A percentile compares a stretch with the other conserved stretches of the same genome.
phyloP scores from a whole-genome alignment of 345 rosid genomes.

The Salix koriyanagi region DNA sequence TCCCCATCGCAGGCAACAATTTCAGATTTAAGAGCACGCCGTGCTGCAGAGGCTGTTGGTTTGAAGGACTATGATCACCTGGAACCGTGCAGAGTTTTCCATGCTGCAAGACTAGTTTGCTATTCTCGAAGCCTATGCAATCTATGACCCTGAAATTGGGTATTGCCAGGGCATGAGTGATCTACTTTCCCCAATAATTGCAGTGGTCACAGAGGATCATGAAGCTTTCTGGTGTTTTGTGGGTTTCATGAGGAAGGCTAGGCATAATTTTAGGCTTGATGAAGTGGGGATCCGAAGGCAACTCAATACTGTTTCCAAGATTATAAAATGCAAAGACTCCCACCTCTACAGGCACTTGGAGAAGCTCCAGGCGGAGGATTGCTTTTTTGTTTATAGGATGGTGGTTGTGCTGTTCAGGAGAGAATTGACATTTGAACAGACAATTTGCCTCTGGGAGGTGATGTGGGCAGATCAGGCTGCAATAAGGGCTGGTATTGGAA shows the following conservation, averaged over 20 bases:
- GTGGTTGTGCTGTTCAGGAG: conserved; percentile 91
- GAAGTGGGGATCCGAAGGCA: conserved; percentile 92
- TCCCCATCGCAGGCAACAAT: conserved; percentile 53
- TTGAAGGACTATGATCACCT: conserved; percentile 75
- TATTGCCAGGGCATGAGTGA: conserved; percentile 99
- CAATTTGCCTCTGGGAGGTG: conserved; percentile 89
- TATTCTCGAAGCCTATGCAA: conserved; percentile 89
- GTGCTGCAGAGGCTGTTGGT: conserved; percentile 68
- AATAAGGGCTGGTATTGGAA: conserved; percentile 75
- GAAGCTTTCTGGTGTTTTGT: conserved; percentile 98
- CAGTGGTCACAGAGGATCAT: conserved; percentile 72
- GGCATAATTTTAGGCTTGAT: conserved; percentile 89
- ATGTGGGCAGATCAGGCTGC: conserved; percentile 99
- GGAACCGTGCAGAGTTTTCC: conserved; percentile 73
- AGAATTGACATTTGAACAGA: conserved; percentile 81
- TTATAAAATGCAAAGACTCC: conserved; percentile 80
- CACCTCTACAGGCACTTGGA: conserved; percentile 80
- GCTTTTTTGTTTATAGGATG: conserved; percentile 96
- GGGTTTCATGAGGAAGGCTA: conserved; percentile 91
- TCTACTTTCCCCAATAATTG: conserved; percentile 81
- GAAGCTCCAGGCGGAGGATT: conserved; percentile 90
- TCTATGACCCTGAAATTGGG: conserved; percentile 87
- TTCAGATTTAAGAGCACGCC: conserved; percentile 55
- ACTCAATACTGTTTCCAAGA: conserved; percentile 73
- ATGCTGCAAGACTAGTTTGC: conserved; percentile 92